Conservation (phyloP, 2,329 filamentous ascomycete species). For the Emmonsia crescens region DNA sequence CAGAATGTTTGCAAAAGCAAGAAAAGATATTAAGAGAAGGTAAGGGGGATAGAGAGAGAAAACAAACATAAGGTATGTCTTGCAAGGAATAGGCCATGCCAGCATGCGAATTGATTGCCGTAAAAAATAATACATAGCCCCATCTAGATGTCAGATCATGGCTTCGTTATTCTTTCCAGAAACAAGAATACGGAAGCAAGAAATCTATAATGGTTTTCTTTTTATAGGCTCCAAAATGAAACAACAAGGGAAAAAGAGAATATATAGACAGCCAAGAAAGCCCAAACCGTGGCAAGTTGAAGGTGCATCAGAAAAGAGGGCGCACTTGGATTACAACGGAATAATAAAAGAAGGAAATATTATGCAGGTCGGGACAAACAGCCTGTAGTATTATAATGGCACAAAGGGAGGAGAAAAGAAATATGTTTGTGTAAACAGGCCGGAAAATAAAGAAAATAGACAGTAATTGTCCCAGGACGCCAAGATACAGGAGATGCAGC, state of each 20-base stretch:
- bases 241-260: background rate
- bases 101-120: background rate
- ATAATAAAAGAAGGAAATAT: background rate
- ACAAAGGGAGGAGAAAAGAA: background rate
- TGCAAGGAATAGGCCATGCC: background rate
- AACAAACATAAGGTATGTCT: background rate
- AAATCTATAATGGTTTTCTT: background rate
- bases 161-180: background rate
- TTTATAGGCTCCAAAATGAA: background rate
- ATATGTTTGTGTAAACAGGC: background rate
- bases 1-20: background rate
- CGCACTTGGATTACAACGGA: background rate
- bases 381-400: background rate
- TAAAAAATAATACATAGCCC: background rate
- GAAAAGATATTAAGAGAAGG: background rate
- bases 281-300: background rate
- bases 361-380: background rate
- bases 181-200: background rate
- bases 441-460: background rate
- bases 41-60: background rate
- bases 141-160: background rate
- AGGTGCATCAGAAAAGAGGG: background rate
- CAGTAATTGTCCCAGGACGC: constrained; percentile 2
- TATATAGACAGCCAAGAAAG: background rate
- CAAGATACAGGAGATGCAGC: background rate